These are phyloP conservation scores for Yamadazyma oceani DNA, from an alignment of 1,139 yeast species.

Conservation along the genomic window DNA sequence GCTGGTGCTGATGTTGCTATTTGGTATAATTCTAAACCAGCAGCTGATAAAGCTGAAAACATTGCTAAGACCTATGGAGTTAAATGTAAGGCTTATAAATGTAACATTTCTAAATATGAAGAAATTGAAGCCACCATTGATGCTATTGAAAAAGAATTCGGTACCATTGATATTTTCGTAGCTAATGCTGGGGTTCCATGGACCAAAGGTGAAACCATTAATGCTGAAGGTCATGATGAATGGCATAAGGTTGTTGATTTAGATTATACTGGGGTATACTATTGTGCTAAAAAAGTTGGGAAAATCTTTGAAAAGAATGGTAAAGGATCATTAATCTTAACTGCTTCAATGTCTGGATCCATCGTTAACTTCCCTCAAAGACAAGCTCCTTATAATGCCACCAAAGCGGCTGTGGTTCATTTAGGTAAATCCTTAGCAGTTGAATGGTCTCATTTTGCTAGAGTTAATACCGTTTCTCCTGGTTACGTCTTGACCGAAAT, in stretches of 20 bases:
- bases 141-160: conserved; percentile 68
- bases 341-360: conserved; percentile 85
- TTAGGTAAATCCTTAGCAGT: conserved; percentile 75
- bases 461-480: conserved; percentile 79
- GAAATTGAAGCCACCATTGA: conserved; percentile 57
- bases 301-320: conserved; percentile 68
- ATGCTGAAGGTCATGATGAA: conserved; percentile 47
- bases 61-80: conserved; percentile 65
- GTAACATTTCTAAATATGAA: conserved; percentile 60
- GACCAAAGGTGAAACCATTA: conserved; percentile 71
- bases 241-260: conserved; percentile 72
- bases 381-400: conserved; percentile 82
- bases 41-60: conserved; percentile 57
- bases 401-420: conserved; percentile 85
- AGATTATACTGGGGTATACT: conserved; percentile 76
- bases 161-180: conserved; percentile 77
- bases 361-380: conserved; percentile 83
- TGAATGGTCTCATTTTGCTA: conserved; percentile 79
- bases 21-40: conserved; percentile 62
- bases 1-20: conserved; percentile 90
- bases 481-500: conserved; percentile 69
- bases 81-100: conserved; percentile 68
- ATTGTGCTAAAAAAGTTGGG: conserved; percentile 71
- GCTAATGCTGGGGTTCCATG: conserved; percentile 93
- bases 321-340: conserved; percentile 68